Conservation (phyloP, 192 early-diverging fungal species). For the Jimgerdemannia lactiflua region DNA sequence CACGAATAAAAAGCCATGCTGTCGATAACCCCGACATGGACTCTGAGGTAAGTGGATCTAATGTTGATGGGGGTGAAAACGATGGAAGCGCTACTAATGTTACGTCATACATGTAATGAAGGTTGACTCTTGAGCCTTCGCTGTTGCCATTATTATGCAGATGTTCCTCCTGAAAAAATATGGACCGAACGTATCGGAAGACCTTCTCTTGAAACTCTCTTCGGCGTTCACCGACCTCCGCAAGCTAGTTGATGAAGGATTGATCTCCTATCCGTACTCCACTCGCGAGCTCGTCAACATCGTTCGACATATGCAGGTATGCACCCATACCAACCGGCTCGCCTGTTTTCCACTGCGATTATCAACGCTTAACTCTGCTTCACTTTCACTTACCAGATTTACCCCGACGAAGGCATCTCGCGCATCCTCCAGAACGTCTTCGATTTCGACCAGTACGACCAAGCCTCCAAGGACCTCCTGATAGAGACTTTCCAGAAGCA, state of each 20-base stretch:
- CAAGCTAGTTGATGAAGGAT: constrained; percentile 66
- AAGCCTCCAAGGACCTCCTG: constrained; percentile 62
- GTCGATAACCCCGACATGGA: constrained; percentile 77
- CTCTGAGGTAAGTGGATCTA: constrained; percentile 46
- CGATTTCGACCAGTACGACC: constrained; percentile 78
- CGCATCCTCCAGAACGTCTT: constrained; percentile 75
- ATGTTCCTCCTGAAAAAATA: constrained; percentile 67
- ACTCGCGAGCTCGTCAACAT: constrained; percentile 78
- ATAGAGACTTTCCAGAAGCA: constrained; percentile 73
- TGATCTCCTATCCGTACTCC: constrained; percentile 81
- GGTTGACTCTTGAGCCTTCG: neutral
- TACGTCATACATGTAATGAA: too few relatives aligned
- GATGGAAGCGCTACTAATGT: too few relatives aligned
- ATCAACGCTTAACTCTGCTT: neutral
- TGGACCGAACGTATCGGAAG: constrained; percentile 68
- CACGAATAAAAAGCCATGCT: constrained; percentile 36
- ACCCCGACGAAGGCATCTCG: constrained; percentile 66
- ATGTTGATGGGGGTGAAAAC: too few relatives aligned
- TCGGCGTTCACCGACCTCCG: constrained; percentile 72
- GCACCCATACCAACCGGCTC: neutral
- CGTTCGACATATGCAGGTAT: constrained; percentile 68
- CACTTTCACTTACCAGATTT: constrained; percentile 26
- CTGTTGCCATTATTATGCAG: neutral
- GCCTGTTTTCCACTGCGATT: neutral
- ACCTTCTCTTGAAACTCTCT: constrained; percentile 61